These are phyloP conservation scores for Populus hybrid DNA, from an alignment of 441 rosid species.

Conservation along the genomic window DNA sequence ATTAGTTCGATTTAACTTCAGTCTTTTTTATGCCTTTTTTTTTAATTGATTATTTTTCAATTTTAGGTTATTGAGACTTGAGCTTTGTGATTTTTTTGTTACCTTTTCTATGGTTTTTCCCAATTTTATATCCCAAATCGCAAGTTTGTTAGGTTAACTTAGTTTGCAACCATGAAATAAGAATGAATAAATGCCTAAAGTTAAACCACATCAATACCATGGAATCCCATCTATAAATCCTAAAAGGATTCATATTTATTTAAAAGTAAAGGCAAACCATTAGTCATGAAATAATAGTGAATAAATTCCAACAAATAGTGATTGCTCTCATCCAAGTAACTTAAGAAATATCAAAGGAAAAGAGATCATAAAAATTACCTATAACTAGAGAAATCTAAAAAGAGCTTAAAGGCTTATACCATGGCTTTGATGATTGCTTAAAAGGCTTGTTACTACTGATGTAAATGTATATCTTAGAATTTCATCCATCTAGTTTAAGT, in stretches of 20 bases:
- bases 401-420: slow-evolving; percentile 32
- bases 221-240: neutral
- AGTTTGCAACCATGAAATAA: slow-evolving; percentile 28
- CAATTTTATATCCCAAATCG: rapidly evolving
- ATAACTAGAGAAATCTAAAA: neutral
- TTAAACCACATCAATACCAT: neutral
- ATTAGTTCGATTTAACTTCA: too few relatives aligned
- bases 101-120: rapidly evolving
- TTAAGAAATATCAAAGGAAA: neutral
- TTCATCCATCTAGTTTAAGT: slow-evolving; percentile 45
- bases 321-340: neutral
- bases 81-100: too few relatives aligned
- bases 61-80: too few relatives aligned
- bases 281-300: neutral
- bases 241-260: neutral
- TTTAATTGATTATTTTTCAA: too few relatives aligned
- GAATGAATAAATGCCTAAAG: neutral
- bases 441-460: slow-evolving; percentile 50
- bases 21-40: too few relatives aligned
- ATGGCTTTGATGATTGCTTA: slow-evolving; percentile 73
- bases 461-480: slow-evolving; percentile 63
- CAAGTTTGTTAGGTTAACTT: too few relatives aligned
- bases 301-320: too few relatives aligned
- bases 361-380: neutral
- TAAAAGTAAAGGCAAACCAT: neutral